Percentiles rank a stretch among this genome's conserved stretches.
Evolutionary conservation across 495 filamentous ascomycete species (phyloP).

Genomic region (Penicillium salamii): DNA sequence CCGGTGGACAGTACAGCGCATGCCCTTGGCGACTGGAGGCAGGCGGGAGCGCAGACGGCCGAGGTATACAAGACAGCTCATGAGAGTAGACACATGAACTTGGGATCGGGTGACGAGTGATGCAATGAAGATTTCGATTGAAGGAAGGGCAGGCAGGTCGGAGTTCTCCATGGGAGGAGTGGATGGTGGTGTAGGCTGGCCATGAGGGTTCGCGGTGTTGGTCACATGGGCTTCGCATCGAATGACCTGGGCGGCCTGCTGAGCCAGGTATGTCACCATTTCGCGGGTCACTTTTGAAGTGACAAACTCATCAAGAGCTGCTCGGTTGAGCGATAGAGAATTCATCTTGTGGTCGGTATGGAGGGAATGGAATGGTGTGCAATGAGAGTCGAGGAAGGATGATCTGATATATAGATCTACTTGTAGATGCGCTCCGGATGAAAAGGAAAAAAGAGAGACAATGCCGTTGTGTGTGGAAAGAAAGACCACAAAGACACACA

Average conservation of each 20-base stretch:
- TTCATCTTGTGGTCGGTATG: constrained; percentile 38
- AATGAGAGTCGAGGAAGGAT: constrained; percentile 4
- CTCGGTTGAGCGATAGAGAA: constrained; percentile 59
- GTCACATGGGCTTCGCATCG: constrained; percentile 69
- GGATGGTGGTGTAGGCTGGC: constrained; percentile 65
- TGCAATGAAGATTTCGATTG: constrained; percentile 85
- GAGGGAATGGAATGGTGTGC: background rate
- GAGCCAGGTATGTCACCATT: constrained; percentile 84
- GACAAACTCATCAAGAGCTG: constrained; percentile 87
- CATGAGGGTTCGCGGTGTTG: constrained; percentile 48
- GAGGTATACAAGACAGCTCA: constrained; percentile 94
- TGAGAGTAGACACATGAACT: constrained; percentile 94
- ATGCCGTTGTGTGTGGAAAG: background rate
- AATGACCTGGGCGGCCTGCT: constrained; percentile 83
- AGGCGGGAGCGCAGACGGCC: constrained; percentile 76
- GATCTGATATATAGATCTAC: background rate
- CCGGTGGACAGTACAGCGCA: constrained; percentile 92
- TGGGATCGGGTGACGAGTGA: constrained; percentile 88
- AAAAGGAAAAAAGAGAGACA: background rate
- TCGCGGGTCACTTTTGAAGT: constrained; percentile 72
- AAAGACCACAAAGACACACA: constrained; percentile 3
- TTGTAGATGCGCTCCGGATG: background rate
- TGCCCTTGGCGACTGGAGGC: constrained; percentile 92
- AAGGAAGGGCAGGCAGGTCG: constrained; percentile 58
- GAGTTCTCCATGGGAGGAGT: constrained; percentile 59